Conservation (phyloP, 1,284 basidiomycete genomes). For the Ceratobasidium sp. region DNA sequence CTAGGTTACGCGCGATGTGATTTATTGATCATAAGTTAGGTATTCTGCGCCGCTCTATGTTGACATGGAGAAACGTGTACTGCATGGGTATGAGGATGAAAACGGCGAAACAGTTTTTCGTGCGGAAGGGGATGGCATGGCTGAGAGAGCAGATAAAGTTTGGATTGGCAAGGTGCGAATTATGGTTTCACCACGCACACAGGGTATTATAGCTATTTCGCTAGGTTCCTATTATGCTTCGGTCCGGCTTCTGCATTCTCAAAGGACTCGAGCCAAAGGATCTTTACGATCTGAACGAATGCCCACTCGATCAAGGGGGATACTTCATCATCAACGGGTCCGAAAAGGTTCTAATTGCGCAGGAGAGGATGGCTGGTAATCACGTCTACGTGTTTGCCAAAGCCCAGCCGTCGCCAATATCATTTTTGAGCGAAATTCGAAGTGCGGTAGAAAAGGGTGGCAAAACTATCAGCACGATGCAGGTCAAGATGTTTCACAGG, state of each 20-base stretch:
- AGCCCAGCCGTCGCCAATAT: constrained; percentile 94
- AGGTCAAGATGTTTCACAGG: constrained; percentile 95
- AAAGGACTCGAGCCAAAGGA: constrained; percentile 79
- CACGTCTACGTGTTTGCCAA: constrained; percentile 99
- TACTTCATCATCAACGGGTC: constrained; percentile 99
- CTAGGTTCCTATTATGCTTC: constrained; percentile 97
- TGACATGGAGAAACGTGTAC: constrained; percentile 89
- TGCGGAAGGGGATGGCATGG: constrained; percentile 57
- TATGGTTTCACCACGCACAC: not conserved
- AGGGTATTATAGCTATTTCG: constrained; percentile 8
- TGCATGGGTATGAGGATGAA: constrained; percentile 72
- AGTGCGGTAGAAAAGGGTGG: constrained; percentile 98
- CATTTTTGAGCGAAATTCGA: constrained; percentile 95
- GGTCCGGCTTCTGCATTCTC: constrained; percentile 94
- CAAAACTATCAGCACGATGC: constrained; percentile 97
- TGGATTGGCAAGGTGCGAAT: constrained; percentile 85
- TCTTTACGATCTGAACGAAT: constrained; percentile 92
- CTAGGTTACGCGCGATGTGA: not conserved
- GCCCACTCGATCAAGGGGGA: constrained; percentile 95
- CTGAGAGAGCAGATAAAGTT: constrained; percentile 82
- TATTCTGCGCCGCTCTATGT: constrained; percentile 97
- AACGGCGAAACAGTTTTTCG: constrained; percentile 60
- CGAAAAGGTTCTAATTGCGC: constrained; percentile 98
- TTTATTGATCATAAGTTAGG: constrained; percentile 40
- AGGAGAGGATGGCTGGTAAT: constrained; percentile 99